A percentile compares a stretch with the other conserved stretches of the same genome.
phyloP scores from a whole-genome alignment of 2,329 filamentous ascomycete species.

The Epicoccum nigrum region DNA sequence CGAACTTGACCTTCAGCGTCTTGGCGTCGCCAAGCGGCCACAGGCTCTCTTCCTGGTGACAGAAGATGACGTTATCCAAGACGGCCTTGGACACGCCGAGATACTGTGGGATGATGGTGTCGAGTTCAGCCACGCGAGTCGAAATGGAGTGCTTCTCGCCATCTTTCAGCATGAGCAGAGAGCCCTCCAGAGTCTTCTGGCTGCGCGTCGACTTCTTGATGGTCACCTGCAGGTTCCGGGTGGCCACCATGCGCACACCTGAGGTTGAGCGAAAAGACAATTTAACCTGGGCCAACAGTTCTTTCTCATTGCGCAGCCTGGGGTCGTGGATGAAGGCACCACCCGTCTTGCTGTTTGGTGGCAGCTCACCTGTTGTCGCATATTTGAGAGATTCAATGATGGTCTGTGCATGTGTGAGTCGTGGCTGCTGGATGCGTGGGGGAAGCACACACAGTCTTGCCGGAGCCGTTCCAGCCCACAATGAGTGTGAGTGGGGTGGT shows the following conservation, averaged over 20 bases:
- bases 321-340: conserved; percentile 97
- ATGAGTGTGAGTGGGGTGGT: conserved; percentile 92
- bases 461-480: conserved; percentile 95
- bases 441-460: conserved; percentile 72
- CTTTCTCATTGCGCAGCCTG: conserved; percentile 86
- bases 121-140: conserved; percentile 78
- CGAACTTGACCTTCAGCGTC: conserved; percentile 89
- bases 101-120: conserved; percentile 81
- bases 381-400: conserved; percentile 99
- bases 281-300: conserved; percentile 90
- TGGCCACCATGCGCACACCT: conserved; percentile 79
- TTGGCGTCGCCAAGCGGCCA: conserved; percentile 94
- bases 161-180: conserved; percentile 74
- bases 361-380: conserved; percentile 91
- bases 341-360: conserved; percentile 83
- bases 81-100: conserved; percentile 90
- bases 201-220: conserved; percentile 79
- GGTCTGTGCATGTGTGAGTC: conserved; percentile 58
- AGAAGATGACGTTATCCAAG: conserved; percentile 95
- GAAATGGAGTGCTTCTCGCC: conserved; percentile 82
- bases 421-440: not conserved
- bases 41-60: conserved; percentile 95
- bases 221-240: conserved; percentile 81
- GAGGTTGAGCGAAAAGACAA: conserved; percentile 82
- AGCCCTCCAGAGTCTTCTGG: conserved; percentile 84